Evolutionary conservation across 139 green algal genomes (phyloP).

Genomic region (Coelastrella sp.): DNA sequence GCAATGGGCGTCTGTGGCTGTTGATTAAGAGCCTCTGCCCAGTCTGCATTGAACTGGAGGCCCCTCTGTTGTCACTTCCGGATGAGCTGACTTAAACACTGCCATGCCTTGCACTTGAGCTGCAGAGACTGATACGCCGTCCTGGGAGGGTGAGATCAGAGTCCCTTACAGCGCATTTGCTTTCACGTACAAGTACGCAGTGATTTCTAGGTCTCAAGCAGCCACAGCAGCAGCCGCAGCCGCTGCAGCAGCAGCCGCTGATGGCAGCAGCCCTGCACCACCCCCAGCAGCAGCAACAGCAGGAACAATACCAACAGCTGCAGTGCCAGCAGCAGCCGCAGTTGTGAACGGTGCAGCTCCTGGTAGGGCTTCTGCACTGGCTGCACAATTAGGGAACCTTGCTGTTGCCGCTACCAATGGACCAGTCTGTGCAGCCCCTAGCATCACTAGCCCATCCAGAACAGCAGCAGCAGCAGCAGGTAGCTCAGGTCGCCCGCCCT

Average conservation of each 20-base stretch:
- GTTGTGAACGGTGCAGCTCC: neutral
- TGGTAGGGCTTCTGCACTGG: neutral
- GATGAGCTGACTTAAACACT: no score
- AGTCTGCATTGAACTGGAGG: neutral
- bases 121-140: constrained; percentile 56
- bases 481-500: no score
- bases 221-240: constrained; percentile 17
- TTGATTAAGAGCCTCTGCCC: neutral
- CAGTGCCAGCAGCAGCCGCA: constrained; percentile 16
- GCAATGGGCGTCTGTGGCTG: neutral
- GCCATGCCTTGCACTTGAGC: neutral
- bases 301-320: neutral
- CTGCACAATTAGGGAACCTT: neutral
- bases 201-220: constrained; percentile 46
- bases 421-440: neutral
- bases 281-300: constrained; percentile 4
- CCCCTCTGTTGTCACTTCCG: no score
- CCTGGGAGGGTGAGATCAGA: constrained; percentile 69
- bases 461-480: constrained; percentile 12
- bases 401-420: neutral
- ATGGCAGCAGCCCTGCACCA: neutral
- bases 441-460: neutral
- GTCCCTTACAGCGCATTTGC: constrained; percentile 77
- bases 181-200: constrained; percentile 91
- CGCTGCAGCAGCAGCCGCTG: constrained; percentile 20